Percentiles rank a stretch among this genome's conserved stretches.
Evolutionary conservation across 2,329 filamentous ascomycete species (phyloP).

Genomic region (Calonectria fujianensis): DNA sequence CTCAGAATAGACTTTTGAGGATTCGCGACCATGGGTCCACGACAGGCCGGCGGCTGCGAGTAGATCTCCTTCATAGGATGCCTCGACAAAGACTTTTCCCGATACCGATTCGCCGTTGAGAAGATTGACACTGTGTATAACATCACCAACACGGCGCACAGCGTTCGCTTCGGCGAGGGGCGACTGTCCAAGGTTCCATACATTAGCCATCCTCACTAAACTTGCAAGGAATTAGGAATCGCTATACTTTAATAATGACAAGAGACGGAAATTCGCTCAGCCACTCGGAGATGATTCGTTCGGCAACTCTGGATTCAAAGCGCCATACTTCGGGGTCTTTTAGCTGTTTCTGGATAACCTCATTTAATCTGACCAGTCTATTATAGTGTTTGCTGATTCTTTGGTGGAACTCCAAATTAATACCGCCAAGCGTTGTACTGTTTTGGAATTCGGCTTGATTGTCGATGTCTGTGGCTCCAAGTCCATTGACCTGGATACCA

Average conservation of each 20-base stretch:
- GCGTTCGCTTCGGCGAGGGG: not conserved
- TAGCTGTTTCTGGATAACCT: not conserved
- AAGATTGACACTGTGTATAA: not conserved
- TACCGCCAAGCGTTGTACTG: slow-evolving; percentile 11
- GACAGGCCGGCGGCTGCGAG: slow-evolving; percentile 12
- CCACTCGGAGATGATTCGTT: not conserved
- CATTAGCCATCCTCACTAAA: not conserved
- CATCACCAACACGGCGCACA: not conserved
- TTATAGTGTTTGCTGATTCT: not conserved
- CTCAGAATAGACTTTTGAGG: not conserved
- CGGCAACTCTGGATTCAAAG: slow-evolving; percentile 2
- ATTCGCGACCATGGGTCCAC: slow-evolving; percentile 7
- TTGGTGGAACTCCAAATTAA: slow-evolving; percentile 22
- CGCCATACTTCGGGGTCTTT: slow-evolving; percentile 22
- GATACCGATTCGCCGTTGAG: not conserved
- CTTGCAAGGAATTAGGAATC: not conserved
- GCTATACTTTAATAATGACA: not conserved
- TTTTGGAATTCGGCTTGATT: slow-evolving; percentile 29
- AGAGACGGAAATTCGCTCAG: not conserved
- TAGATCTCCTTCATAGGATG: slow-evolving; percentile 17
- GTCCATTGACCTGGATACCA: slow-evolving; percentile 18
- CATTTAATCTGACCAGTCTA: not conserved
- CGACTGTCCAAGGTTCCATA: not conserved
- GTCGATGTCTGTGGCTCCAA: slow-evolving; percentile 19
- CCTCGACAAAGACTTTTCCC: slow-evolving; percentile 4